phyloP scores from a whole-genome alignment of 768 basidiomycete species.

The Nidularia pulvinata region DNA sequence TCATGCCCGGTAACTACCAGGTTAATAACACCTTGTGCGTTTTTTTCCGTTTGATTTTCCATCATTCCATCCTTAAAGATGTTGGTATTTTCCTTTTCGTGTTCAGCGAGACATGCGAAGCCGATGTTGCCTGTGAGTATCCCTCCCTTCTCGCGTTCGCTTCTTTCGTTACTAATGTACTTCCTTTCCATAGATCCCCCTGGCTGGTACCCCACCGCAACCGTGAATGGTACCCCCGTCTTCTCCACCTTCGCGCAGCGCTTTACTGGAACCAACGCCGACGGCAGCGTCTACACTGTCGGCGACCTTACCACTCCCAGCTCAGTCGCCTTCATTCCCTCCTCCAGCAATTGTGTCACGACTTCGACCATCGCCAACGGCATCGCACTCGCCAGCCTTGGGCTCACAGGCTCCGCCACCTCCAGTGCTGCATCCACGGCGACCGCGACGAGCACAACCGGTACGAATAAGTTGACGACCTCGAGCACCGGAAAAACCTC shows the following conservation, averaged over 20 bases:
- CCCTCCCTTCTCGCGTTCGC: background rate
- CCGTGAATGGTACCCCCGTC: conserved; percentile 27
- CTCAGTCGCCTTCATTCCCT: conserved; percentile 29
- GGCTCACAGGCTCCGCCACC: conserved; percentile 6
- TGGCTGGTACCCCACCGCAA: conserved; percentile 42
- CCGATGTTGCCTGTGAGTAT: conserved; percentile 37
- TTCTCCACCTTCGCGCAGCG: conserved; percentile 45
- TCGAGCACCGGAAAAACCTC: background rate
- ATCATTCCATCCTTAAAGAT: background rate
- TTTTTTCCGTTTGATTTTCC: background rate
- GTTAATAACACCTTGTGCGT: conserved; percentile 40
- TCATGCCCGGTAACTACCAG: conserved; percentile 46
- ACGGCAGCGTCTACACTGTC: conserved; percentile 33
- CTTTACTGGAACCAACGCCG: conserved; percentile 31
- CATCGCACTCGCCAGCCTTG: conserved; percentile 24
- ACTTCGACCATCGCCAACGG: conserved; percentile 35
- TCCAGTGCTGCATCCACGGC: conserved; percentile 6
- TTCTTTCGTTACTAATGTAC: background rate
- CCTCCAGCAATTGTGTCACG: conserved; percentile 37
- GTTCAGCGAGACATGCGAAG: conserved; percentile 37
- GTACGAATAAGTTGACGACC: background rate
- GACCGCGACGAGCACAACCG: background rate
- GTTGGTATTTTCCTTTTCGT: background rate
- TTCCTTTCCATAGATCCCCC: conserved; percentile 28
- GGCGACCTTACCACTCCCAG: conserved; percentile 36